phyloP scores from a whole-genome alignment of 192 early-diverging fungal genomes.

The Umbelopsis vinacea region DNA sequence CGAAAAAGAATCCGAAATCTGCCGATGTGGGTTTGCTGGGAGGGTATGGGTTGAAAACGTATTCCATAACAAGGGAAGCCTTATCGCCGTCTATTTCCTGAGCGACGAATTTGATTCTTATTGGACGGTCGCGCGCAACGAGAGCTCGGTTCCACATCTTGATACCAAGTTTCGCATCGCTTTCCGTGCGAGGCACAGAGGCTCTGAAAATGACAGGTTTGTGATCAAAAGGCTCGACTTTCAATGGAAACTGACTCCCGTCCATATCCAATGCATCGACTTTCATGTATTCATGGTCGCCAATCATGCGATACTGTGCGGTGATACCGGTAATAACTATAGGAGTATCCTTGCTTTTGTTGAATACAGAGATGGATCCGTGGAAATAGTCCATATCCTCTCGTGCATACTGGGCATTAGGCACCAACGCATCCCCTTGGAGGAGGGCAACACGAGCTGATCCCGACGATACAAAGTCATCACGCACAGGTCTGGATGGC shows the following conservation, averaged over 20 bases:
- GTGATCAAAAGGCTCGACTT: constrained; percentile 42
- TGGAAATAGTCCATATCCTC: constrained; percentile 46
- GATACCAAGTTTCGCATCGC: constrained; percentile 32
- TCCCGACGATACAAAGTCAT: constrained; percentile 41
- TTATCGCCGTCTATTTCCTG: constrained; percentile 48
- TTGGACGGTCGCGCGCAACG: constrained; percentile 45
- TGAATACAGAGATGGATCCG: constrained; percentile 48
- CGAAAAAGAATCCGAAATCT: constrained; percentile 45
- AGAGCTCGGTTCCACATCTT: constrained; percentile 50
- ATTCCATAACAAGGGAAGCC: constrained; percentile 43
- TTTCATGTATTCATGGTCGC: constrained; percentile 44
- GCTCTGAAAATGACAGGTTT: constrained; percentile 39
- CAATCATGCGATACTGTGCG: constrained; percentile 50
- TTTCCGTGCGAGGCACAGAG: constrained; percentile 39
- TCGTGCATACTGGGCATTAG: constrained; percentile 42
- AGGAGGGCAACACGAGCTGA: constrained; percentile 32
- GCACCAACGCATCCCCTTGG: constrained; percentile 35
- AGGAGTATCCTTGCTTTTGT: constrained; percentile 41
- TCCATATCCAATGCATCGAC: constrained; percentile 29
- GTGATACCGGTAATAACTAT: constrained; percentile 40
- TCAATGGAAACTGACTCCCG: constrained; percentile 38
- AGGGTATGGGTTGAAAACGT: constrained; percentile 41
- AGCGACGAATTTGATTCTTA: constrained; percentile 47
- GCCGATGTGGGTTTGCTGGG: constrained; percentile 31
- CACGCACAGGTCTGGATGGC: constrained; percentile 35